phyloP scores from a whole-genome alignment of 352 stramenopile species.

The Pythium chondricola region DNA sequence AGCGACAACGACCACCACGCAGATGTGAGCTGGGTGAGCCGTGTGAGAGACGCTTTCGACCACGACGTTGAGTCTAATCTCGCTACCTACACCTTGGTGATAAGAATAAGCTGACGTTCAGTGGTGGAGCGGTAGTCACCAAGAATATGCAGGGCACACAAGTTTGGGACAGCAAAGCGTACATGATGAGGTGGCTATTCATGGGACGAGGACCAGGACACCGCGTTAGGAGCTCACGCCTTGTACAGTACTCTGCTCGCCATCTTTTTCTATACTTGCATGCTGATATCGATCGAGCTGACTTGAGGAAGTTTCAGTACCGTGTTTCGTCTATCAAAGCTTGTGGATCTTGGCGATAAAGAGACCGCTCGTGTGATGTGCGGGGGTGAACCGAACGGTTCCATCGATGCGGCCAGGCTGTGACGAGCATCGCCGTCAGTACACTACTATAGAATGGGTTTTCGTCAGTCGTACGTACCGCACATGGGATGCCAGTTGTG shows the following conservation, averaged over 20 bases:
- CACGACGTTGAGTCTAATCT: too few relatives aligned
- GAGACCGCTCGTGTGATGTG: conserved; percentile 58
- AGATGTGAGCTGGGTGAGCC: too few relatives aligned
- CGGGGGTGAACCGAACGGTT: conserved; percentile 69
- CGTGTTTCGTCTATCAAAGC: too few relatives aligned
- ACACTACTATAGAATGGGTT: neutral
- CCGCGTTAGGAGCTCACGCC: neutral
- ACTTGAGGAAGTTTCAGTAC: too few relatives aligned
- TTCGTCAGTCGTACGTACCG: conserved; percentile 20
- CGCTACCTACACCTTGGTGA: neutral
- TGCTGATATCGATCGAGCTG: too few relatives aligned
- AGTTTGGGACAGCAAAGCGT: too few relatives aligned
- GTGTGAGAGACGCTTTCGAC: too few relatives aligned
- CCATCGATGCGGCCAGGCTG: conserved; percentile 29
- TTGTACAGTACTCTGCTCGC: neutral
- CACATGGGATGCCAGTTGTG: conserved; percentile 33
- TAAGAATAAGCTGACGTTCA: too few relatives aligned
- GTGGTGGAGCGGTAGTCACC: too few relatives aligned
- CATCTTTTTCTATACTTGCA: neutral
- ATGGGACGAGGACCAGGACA: neutral
- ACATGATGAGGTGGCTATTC: neutral
- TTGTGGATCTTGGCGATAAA: conserved; percentile 69
- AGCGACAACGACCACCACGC: too few relatives aligned
- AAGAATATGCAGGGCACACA: too few relatives aligned
- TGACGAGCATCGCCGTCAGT: neutral